Evolutionary conservation across 208 protist genomes (phyloP).

Genomic region (Acanthamoeba quina): DNA sequence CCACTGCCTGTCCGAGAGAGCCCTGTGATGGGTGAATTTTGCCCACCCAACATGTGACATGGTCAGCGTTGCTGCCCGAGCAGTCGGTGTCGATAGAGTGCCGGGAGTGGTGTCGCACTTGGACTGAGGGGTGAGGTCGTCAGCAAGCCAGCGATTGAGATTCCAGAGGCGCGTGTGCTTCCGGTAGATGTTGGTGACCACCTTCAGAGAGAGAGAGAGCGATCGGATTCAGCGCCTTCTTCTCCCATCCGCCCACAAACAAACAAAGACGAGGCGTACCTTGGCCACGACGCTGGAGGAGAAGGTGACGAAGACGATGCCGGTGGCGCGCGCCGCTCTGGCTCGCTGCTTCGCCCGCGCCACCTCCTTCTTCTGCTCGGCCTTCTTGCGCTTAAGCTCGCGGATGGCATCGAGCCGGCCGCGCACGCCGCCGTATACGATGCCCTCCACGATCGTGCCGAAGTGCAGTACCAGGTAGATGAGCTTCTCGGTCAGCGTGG

Average conservation of each 20-base stretch:
- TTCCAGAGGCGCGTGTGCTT: conserved; percentile 16
- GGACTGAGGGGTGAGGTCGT: background rate
- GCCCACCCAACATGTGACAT: too few species aligned
- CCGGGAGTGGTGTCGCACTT: background rate
- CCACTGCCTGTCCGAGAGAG: conserved; percentile 6
- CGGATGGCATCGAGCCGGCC: conserved; percentile 66
- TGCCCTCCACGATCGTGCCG: background rate
- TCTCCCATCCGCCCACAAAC: background rate
- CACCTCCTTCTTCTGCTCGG: conserved; percentile 7
- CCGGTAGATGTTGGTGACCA: background rate
- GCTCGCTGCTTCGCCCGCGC: background rate
- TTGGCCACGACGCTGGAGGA: conserved; percentile 47
- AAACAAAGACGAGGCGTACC: background rate
- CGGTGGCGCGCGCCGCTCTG: conserved; percentile 30
- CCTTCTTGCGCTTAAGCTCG: conserved; percentile 46
- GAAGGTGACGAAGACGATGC: conserved; percentile 70
- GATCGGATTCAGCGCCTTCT: background rate
- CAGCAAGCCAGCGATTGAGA: background rate
- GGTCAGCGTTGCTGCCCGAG: background rate
- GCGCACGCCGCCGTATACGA: conserved; percentile 17
- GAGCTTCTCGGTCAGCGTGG: conserved; percentile 1
- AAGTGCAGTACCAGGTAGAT: conserved; percentile 16
- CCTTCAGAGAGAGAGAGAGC: background rate
- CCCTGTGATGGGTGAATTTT: background rate
- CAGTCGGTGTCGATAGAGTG: background rate